Evolutionary conservation across 257 asterid species (phyloP).

Genomic region (Lavandula angustifolia): DNA sequence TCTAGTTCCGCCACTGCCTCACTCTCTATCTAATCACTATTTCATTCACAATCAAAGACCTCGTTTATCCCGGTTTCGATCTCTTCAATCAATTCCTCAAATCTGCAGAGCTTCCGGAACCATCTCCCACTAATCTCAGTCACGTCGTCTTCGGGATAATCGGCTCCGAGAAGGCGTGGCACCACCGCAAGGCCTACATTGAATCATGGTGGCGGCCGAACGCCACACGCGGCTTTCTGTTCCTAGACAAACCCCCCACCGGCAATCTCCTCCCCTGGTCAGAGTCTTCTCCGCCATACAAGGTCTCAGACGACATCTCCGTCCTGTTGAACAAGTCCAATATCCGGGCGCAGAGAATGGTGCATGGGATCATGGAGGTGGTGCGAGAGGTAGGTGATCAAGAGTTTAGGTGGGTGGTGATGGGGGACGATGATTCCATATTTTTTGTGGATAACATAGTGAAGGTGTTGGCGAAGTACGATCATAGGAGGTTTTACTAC

Average conservation of each 20-base stretch:
- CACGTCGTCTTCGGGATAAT: slow-evolving; percentile 55
- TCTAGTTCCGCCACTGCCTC: too few species aligned
- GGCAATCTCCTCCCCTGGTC: too few species aligned
- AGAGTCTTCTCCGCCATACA: too few species aligned
- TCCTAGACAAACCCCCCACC: slow-evolving; percentile 4
- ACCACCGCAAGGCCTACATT: slow-evolving; percentile 40
- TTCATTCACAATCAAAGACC: slow-evolving; percentile 30
- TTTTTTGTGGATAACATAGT: slow-evolving; percentile 64
- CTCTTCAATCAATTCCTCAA: slow-evolving; percentile 18
- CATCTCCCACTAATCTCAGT: slow-evolving; percentile 35
- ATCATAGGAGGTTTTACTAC: slow-evolving; percentile 55
- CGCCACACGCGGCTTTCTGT: slow-evolving; percentile 41
- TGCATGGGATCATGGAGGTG: slow-evolving; percentile 58
- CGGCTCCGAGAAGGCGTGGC: slow-evolving; percentile 50
- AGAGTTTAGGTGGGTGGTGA: slow-evolving; percentile 57
- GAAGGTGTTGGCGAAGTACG: slow-evolving; percentile 43
- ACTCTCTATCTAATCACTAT: slow-evolving; percentile 31
- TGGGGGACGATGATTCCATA: slow-evolving; percentile 75
- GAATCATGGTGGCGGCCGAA: slow-evolving; percentile 61
- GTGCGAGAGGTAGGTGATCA: slow-evolving; percentile 39
- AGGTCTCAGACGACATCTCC: too few species aligned
- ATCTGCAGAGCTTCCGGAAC: background rate
- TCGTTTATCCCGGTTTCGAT: slow-evolving; percentile 28
- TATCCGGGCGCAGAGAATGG: slow-evolving; percentile 33
- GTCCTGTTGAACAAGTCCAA: too few species aligned